phyloP scores from a whole-genome alignment of 202 grass and related monocot genomes.

The Dendrocalamus latiflorus region DNA sequence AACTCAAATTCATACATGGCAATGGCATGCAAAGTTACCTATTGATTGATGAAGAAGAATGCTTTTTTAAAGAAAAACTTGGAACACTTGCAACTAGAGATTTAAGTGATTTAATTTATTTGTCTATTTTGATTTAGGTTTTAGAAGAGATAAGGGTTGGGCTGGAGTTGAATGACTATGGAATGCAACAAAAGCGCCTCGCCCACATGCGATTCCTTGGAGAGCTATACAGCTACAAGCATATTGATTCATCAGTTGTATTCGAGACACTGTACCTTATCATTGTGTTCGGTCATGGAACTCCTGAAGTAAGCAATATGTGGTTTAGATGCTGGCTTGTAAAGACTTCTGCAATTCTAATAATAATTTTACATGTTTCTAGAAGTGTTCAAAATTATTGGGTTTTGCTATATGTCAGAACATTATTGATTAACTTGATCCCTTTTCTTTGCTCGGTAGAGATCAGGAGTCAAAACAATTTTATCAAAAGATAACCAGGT shows the following conservation, averaged over 20 bases:
- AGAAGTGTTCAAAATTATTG: constrained; percentile 3
- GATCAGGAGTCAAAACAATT: background rate
- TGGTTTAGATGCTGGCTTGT: constrained; percentile 28
- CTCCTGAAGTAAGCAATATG: constrained; percentile 73
- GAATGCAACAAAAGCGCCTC: constrained; percentile 61
- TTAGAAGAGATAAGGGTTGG: constrained; percentile 92
- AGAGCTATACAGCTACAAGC: constrained; percentile 91
- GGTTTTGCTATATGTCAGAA: background rate
- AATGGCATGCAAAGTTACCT: background rate
- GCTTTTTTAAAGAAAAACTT: background rate
- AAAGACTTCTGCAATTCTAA: background rate
- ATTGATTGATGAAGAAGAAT: background rate
- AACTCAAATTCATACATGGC: background rate
- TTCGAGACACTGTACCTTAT: constrained; percentile 93
- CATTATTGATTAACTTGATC: background rate
- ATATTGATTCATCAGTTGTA: constrained; percentile 85
- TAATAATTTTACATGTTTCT: background rate
- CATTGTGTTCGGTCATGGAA: constrained; percentile 75
- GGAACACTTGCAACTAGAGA: background rate
- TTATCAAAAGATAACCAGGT: background rate
- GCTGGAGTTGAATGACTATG: constrained; percentile 91
- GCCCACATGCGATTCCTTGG: constrained; percentile 93
- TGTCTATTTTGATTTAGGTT: constrained; percentile 51
- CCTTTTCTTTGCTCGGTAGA: background rate
- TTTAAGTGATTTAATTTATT: constrained; percentile 26